Conservation (phyloP, 179 eudicot species). For the Spinacia oleracea region DNA sequence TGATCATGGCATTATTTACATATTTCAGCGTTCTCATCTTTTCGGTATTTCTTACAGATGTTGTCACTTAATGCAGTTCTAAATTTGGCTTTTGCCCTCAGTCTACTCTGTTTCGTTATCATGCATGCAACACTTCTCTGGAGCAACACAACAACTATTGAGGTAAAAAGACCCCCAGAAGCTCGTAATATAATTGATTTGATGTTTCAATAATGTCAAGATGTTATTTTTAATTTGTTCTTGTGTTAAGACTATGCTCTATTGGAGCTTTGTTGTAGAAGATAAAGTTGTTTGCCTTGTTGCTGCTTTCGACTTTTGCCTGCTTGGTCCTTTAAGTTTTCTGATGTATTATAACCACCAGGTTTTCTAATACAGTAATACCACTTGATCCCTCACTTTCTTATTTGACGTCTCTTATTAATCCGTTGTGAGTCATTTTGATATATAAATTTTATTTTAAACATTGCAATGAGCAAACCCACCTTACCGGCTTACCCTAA, state of each 20-base stretch:
- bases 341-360: neutral
- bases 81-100: conserved; percentile 82
- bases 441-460: too few species aligned
- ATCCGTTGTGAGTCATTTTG: neutral
- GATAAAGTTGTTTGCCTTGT: neutral
- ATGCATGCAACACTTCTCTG: conserved; percentile 81
- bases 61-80: conserved; percentile 78
- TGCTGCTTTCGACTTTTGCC: neutral
- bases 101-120: conserved; percentile 77
- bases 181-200: neutral
- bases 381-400: neutral
- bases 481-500: neutral
- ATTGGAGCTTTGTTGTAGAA: neutral
- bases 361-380: neutral
- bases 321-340: neutral
- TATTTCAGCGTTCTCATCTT: conserved; percentile 31
- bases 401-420: neutral
- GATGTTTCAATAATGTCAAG: neutral
- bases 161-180: conserved; percentile 46
- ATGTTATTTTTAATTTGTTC: neutral
- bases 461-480: neutral
- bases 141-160: conserved; percentile 92
- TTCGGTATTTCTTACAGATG: conserved; percentile 49
- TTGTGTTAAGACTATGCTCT: neutral
- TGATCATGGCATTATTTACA: neutral